Conservation (phyloP, 2,329 filamentous ascomycete species). For the Curvularia hawaiiensis region DNA sequence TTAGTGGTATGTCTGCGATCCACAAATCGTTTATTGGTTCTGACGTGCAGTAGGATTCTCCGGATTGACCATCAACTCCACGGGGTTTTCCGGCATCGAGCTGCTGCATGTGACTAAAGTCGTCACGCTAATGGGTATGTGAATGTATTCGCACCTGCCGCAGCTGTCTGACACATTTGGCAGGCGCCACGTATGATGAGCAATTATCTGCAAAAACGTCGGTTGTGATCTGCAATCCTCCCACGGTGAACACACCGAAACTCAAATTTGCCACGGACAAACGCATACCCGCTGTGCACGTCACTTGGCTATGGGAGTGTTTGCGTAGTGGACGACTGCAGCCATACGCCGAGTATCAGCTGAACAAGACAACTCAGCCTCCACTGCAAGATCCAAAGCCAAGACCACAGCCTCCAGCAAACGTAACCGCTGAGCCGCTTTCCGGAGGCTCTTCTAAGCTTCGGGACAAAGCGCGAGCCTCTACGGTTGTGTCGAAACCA, state of each 20-base stretch:
- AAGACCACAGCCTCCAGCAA: slow-evolving; percentile 20
- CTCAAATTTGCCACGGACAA: slow-evolving; percentile 75
- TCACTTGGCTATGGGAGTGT: slow-evolving; percentile 85
- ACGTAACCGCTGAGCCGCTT: slow-evolving; percentile 27
- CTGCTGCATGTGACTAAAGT: slow-evolving; percentile 82
- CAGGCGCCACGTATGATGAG: slow-evolving; percentile 79
- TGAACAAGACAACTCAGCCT: slow-evolving; percentile 27
- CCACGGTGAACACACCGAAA: slow-evolving; percentile 70
- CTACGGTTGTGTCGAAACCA: slow-evolving; percentile 22
- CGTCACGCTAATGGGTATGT: slow-evolving; percentile 70
- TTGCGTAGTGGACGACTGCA: slow-evolving; percentile 61
- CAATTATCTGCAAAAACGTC: slow-evolving; percentile 73
- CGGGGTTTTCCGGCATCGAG: slow-evolving; percentile 83
- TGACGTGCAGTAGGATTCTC: slow-evolving; percentile 61
- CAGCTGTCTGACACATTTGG: slow-evolving; percentile 21
- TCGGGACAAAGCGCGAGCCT: slow-evolving; percentile 24
- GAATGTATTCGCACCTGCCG: slow-evolving; percentile 8
- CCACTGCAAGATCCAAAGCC: slow-evolving; percentile 21
- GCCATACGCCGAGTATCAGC: slow-evolving; percentile 52
- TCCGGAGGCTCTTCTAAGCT: slow-evolving; percentile 30
- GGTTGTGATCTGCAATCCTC: slow-evolving; percentile 73
- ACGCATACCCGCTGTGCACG: slow-evolving; percentile 78
- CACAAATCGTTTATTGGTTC: slow-evolving; percentile 12
- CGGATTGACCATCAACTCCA: slow-evolving; percentile 75
- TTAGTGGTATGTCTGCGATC: slow-evolving; percentile 54